A percentile compares a stretch with the other conserved stretches of the same genome.
phyloP scores from a whole-genome alignment of 2,329 filamentous ascomycete species.

The Zarea fungicola region DNA sequence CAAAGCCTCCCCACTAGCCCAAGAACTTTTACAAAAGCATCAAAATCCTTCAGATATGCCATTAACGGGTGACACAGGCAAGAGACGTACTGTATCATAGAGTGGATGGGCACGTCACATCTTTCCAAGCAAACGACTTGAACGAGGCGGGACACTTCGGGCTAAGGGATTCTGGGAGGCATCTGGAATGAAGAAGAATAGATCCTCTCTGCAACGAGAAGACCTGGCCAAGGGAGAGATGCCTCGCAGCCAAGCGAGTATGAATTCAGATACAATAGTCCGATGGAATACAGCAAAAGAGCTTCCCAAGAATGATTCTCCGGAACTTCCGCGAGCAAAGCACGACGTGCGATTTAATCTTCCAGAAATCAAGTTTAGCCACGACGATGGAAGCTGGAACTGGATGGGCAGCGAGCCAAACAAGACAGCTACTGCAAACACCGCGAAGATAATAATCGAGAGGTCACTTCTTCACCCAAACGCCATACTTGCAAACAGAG shows the following conservation, averaged over 20 bases:
- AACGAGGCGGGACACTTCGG: conserved; percentile 45
- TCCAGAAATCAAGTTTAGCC: neutral
- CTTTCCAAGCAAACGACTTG: conserved; percentile 43
- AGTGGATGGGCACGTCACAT: conserved; percentile 39
- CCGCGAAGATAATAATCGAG: neutral
- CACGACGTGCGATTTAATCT: conserved; percentile 3
- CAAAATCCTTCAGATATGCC: neutral
- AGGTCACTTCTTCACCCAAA: neutral
- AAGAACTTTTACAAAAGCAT: neutral
- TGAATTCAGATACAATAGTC: conserved; percentile 26
- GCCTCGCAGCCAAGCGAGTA: conserved; percentile 9
- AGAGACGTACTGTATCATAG: conserved; percentile 24
- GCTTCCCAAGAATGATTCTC: conserved; percentile 14
- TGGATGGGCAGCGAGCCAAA: conserved; percentile 1
- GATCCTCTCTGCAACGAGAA: conserved; percentile 7
- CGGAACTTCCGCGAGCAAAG: neutral
- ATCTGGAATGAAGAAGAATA: conserved; percentile 13
- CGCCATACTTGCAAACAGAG: neutral
- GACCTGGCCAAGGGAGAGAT: conserved; percentile 14
- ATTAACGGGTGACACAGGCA: conserved; percentile 3
- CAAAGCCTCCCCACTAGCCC: conserved; percentile 13
- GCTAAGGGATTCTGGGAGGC: conserved; percentile 25
- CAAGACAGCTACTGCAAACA: neutral
- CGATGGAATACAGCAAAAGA: conserved; percentile 33
- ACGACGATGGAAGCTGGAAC: conserved; percentile 2